These are phyloP conservation scores for Chalciporus pseudorubinellus DNA, from an alignment of 768 basidiomycete species.

Conservation along the genomic window DNA sequence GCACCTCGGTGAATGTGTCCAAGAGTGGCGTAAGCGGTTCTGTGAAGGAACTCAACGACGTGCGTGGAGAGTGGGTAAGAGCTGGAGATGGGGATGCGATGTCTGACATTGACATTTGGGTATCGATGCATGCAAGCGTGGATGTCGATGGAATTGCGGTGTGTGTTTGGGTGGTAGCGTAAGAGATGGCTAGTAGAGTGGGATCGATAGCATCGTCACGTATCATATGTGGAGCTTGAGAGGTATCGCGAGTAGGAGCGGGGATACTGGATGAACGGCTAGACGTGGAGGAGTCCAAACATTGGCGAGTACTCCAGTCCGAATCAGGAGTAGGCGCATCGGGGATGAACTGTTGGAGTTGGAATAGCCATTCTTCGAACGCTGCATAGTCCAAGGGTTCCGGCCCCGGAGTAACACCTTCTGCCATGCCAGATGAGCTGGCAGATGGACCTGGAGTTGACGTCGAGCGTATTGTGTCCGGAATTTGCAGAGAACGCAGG, in stretches of 20 bases:
- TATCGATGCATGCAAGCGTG: neutral
- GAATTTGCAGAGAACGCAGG: conserved; percentile 38
- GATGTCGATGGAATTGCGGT: neutral
- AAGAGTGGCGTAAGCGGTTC: conserved; percentile 26
- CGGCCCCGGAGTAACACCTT: conserved; percentile 2
- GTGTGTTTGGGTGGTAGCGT: conserved; percentile 4
- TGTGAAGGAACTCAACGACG: conserved; percentile 31
- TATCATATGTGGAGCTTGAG: neutral
- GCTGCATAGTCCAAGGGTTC: conserved; percentile 36
- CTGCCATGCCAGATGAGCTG: conserved; percentile 9
- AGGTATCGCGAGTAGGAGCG: neutral
- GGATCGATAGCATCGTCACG: conserved; percentile 34
- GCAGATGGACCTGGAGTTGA: neutral
- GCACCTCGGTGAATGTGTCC: conserved; percentile 13
- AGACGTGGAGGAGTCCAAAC: conserved; percentile 3
- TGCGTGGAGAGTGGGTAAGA: conserved; percentile 28
- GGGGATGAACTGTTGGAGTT: conserved; percentile 45
- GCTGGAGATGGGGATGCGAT: conserved; percentile 16
- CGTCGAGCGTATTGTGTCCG: conserved; percentile 2
- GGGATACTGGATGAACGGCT: neutral
- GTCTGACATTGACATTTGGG: conserved; percentile 3
- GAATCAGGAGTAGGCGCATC: conserved; percentile 8
- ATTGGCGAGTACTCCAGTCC: conserved; percentile 2
- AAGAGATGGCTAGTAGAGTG: conserved; percentile 30
- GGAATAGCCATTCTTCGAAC: conserved; percentile 51